Evolutionary conservation across 2,329 filamentous ascomycete species (phyloP), one percentile per base, ranked within the genome.

Genomic region (Colletotrichum tamarilloi): DNA sequence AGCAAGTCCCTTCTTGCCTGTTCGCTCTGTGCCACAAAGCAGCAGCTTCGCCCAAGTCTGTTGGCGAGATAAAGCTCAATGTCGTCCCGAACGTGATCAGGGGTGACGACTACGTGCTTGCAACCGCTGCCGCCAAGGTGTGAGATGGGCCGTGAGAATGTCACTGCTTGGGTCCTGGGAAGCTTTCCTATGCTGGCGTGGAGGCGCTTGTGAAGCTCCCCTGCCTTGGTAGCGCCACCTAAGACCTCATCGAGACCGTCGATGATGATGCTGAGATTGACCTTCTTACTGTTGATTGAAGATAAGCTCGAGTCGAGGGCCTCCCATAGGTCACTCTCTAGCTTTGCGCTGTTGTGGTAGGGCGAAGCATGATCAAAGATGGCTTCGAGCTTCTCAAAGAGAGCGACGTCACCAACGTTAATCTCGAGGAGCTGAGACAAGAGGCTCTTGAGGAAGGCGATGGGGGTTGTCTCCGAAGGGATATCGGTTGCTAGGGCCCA

Each of bases 391-490:
- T 80, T 78, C 32, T 81, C 77, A 57, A 81, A 84, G 0, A 84
- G 77, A 6, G 74, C 65, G 6, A 81, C 78, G 16, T 85, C 81
- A 5, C 83, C 83, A 8, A 84, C 81, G 14, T 79, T 84, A 19
- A 79, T 80, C 59, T 84, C 81, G 1, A 85, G 79, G 0, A 85
- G 79, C 59, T 84, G 82, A 59, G 77, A 82, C 4, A 84, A 77
- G 14, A 84, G 68, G 19, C 78, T 81, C 75, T 84, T 84, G 42
- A 84, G 76, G 65, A 81, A 82, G 0, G 81, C 76, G 1, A 82
- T 62, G 0, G 78, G 72, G 0, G 80, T 82, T 1, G 81, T 78
- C 9, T 81, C 79, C 4, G 78, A 77, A 1, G 77, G 76, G 1
- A 78, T 79, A 42, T 84, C 82, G 49, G 75, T 80, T 1, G 79